Conservation (phyloP, 2,329 filamentous ascomycete genomes). For the Trichoderma hamatum region DNA sequence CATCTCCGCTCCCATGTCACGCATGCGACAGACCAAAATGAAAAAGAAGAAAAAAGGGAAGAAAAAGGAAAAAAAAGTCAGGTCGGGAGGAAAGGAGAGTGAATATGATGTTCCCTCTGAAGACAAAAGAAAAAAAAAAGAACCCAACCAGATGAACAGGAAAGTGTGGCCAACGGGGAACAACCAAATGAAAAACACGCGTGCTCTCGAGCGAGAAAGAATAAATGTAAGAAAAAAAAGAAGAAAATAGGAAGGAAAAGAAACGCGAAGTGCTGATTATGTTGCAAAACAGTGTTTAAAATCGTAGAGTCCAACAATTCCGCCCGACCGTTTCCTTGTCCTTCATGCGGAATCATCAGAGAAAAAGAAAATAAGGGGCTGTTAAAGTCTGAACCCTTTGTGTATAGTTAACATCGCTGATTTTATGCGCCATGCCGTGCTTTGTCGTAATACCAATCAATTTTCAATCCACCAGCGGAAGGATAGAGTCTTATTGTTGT, state of each 20-base stretch:
- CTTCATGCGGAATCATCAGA: slow-evolving; percentile 30
- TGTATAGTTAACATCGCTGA: slow-evolving; percentile 28
- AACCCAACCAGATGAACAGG: slow-evolving; percentile 16
- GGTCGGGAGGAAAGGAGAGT: neutral
- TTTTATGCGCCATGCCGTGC: slow-evolving; percentile 29
- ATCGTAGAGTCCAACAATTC: slow-evolving; percentile 28
- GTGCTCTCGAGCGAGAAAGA: slow-evolving; percentile 1
- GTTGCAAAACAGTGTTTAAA: slow-evolving; percentile 26
- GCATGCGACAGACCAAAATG: slow-evolving; percentile 24
- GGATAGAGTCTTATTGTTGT: slow-evolving; percentile 27
- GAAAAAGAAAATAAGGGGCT: slow-evolving; percentile 13
- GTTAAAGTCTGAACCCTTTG: slow-evolving; percentile 18
- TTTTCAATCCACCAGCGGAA: slow-evolving; percentile 30
- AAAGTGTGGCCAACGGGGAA: slow-evolving; percentile 13
- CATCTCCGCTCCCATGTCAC: slow-evolving; percentile 19
- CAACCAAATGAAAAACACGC: slow-evolving; percentile 5
- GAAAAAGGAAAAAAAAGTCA: neutral
- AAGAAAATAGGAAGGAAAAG: slow-evolving; percentile 3
- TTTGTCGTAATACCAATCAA: slow-evolving; percentile 28
- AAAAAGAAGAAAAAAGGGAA: slow-evolving; percentile 13
- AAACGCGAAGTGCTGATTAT: slow-evolving; percentile 25
- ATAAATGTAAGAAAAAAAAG: neutral
- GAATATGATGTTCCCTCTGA: slow-evolving; percentile 18
- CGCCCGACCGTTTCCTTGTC: slow-evolving; percentile 28
- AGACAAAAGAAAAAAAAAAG: slow-evolving; percentile 31